Conservation (phyloP, 2,329 filamentous ascomycete genomes). For the Fusarium miscanthi region DNA sequence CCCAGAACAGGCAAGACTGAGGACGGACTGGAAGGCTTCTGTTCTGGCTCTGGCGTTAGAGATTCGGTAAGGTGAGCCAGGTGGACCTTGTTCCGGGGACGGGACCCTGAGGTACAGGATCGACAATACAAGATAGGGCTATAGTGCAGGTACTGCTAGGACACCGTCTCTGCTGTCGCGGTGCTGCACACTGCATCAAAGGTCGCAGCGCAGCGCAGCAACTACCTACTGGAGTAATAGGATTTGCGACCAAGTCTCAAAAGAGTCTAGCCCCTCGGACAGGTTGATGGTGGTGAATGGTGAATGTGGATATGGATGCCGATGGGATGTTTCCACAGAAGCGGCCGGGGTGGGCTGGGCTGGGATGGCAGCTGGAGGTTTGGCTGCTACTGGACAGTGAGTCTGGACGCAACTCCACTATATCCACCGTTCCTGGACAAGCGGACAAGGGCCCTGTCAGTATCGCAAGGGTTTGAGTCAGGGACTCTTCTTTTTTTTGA, state of each 20-base stretch:
- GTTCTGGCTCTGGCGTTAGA: conserved; percentile 13
- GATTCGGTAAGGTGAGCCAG: not conserved
- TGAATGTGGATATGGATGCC: not conserved
- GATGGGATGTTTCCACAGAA: conserved; percentile 41
- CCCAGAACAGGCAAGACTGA: conserved; percentile 24
- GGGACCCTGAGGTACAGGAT: conserved; percentile 23
- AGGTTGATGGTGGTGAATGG: conserved; percentile 27
- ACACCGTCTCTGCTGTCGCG: not conserved
- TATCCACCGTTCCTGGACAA: conserved; percentile 43
- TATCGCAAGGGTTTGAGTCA: conserved; percentile 43
- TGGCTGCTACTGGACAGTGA: conserved; percentile 29
- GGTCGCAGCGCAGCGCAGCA: conserved; percentile 13
- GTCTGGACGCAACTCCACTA: conserved; percentile 36
- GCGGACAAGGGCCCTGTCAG: conserved; percentile 8
- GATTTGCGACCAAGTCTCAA: conserved; percentile 39
- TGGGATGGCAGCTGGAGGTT: conserved; percentile 24
- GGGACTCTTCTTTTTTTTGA: conserved; percentile 29
- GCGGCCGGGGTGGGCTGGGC: conserved; percentile 25
- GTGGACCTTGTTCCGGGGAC: conserved; percentile 5
- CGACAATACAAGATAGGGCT: conserved; percentile 7
- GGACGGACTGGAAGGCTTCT: conserved; percentile 30
- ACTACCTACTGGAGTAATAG: conserved; percentile 22
- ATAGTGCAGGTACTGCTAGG: not conserved
- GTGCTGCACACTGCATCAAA: not conserved
- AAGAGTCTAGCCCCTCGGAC: conserved; percentile 29